Conservation (phyloP, 2,329 filamentous ascomycete species). For the Mycocentrospora acerina region DNA sequence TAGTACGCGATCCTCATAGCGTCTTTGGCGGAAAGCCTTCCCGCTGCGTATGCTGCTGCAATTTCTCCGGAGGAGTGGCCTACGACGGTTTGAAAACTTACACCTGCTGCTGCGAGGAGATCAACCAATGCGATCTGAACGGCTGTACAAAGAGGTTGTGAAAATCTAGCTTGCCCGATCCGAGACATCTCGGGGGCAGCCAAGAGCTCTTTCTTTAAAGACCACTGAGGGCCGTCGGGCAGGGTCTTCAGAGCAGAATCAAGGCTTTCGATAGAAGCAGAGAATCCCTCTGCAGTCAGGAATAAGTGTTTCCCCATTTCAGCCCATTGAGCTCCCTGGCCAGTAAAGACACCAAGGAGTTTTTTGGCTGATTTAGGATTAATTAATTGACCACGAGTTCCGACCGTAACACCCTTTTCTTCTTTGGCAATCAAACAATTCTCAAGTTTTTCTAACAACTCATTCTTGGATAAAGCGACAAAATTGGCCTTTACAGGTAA, state of each 20-base stretch:
- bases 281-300: no score
- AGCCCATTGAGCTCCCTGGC: slow-evolving; percentile 33
- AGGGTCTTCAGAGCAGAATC: no score
- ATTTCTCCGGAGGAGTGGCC: slow-evolving; percentile 32
- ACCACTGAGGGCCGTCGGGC: no score
- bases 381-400: no score
- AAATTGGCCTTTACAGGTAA: no score
- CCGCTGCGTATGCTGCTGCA: slow-evolving; percentile 23
- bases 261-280: no score
- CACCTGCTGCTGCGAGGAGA: slow-evolving; percentile 13
- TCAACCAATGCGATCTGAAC: slow-evolving; percentile 25
- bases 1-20: slow-evolving; percentile 17
- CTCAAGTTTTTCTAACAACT: no score
- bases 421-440: no score
- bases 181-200: slow-evolving; percentile 3
- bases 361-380: no score
- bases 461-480: no score
- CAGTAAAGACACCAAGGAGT: slow-evolving; percentile 25
- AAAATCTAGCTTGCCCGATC: slow-evolving; percentile 10
- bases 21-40: slow-evolving; percentile 17
- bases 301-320: slow-evolving; percentile 25
- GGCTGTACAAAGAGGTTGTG: slow-evolving; percentile 26
- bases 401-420: no score
- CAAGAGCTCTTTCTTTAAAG: slow-evolving; percentile 12
- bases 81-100: slow-evolving; percentile 8